Conservation (phyloP, 1,284 basidiomycete species). For the Rhizoctonia solani region DNA sequence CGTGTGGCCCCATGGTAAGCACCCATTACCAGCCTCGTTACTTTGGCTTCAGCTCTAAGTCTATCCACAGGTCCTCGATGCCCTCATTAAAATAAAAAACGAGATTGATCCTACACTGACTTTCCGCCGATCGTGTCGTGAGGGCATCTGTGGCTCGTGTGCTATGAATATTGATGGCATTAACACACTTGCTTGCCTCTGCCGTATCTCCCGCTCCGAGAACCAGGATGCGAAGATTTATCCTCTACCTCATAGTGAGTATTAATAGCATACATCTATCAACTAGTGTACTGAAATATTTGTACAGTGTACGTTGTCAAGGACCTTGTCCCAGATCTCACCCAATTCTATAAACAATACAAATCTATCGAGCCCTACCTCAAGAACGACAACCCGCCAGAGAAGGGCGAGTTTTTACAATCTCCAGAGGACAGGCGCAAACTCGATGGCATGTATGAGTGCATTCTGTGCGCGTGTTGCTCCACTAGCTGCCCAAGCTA, state of each 20-base stretch:
- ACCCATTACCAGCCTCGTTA: not conserved
- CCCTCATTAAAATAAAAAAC: constrained; percentile 99
- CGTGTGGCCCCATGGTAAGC: constrained; percentile 93
- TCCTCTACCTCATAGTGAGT: constrained; percentile 95
- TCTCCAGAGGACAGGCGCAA: constrained; percentile 91
- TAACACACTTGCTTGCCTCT: constrained; percentile 97
- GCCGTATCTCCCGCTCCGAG: constrained; percentile 84
- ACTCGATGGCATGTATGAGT: constrained; percentile 97
- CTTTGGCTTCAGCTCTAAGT: constrained; percentile 5
- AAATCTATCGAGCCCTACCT: constrained; percentile 97
- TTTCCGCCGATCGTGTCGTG: constrained; percentile 94
- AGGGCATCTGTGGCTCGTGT: constrained; percentile 98
- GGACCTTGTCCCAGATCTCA: constrained; percentile 91
- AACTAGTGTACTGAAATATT: not conserved
- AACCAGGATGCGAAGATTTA: constrained; percentile 88
- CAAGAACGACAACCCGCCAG: constrained; percentile 89
- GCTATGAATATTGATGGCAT: constrained; percentile 99
- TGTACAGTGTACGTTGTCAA: constrained; percentile 95
- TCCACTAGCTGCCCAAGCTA: constrained; percentile 95
- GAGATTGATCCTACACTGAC: constrained; percentile 95
- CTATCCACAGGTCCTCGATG: constrained; percentile 65
- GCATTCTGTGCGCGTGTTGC: constrained; percentile 93
- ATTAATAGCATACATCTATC: not conserved
- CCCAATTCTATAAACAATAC: constrained; percentile 98
- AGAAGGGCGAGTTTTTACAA: constrained; percentile 82